These are phyloP conservation scores for Yarrowia hollandica DNA, from an alignment of 805 yeast genomes.

Conservation along the genomic window DNA sequence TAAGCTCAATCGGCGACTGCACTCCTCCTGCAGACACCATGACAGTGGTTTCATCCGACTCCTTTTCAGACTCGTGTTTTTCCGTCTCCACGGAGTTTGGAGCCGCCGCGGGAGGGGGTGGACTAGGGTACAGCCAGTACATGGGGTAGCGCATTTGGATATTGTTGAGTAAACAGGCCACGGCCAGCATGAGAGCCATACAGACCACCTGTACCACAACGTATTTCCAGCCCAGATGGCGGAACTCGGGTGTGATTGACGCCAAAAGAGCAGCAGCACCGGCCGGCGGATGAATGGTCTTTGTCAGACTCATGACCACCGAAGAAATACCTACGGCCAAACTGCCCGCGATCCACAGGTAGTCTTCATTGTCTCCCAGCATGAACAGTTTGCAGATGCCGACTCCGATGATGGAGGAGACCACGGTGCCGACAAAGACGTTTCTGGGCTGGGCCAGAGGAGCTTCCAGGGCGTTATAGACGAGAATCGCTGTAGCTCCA, in stretches of 20 bases:
- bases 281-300: conserved; percentile 69
- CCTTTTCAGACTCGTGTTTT: neutral
- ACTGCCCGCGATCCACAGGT: conserved; percentile 61
- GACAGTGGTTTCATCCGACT: neutral
- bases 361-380: conserved; percentile 48
- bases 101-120: neutral
- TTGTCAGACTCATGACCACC: conserved; percentile 53
- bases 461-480: conserved; percentile 54
- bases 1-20: too few species aligned
- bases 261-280: conserved; percentile 70
- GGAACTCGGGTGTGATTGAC: conserved; percentile 47
- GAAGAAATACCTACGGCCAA: conserved; percentile 56
- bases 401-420: conserved; percentile 55
- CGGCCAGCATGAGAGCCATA: conserved; percentile 49
- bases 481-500: conserved; percentile 63
- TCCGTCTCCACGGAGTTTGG: too few species aligned
- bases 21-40: too few species aligned
- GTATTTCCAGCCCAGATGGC: conserved; percentile 65
- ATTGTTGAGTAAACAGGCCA: conserved; percentile 57
- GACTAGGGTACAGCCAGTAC: conserved; percentile 57
- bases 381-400: conserved; percentile 56
- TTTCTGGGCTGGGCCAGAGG: conserved; percentile 70
- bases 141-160: conserved; percentile 54
- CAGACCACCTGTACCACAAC: conserved; percentile 56
- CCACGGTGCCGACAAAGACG: conserved; percentile 56